These are phyloP conservation scores for Emergomyces orientalis DNA, from an alignment of 2,329 filamentous ascomycete genomes.

Conservation along the genomic window DNA sequence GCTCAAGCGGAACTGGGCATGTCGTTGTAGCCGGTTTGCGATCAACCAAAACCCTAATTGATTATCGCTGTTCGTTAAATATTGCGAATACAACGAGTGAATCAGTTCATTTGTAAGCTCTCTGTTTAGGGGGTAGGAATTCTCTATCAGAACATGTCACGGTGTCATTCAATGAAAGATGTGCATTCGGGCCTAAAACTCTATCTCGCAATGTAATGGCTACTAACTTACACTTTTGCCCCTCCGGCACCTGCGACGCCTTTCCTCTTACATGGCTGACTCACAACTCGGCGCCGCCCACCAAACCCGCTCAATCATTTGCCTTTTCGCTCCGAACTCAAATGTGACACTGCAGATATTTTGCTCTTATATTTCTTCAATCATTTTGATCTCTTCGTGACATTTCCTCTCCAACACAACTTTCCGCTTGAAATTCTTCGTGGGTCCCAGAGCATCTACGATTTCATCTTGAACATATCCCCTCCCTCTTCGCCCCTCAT, in stretches of 20 bases:
- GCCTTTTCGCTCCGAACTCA: neutral
- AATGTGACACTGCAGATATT: neutral
- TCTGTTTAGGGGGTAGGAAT: neutral
- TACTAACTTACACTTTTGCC: neutral
- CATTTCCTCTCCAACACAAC: neutral
- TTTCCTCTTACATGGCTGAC: neutral
- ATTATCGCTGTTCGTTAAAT: conserved; percentile 3
- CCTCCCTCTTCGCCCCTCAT: neutral
- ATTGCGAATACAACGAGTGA: neutral
- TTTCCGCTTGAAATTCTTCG: neutral
- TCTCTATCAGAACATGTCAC: neutral
- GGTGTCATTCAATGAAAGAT: neutral
- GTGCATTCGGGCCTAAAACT: too few species aligned
- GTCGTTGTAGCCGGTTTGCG: neutral
- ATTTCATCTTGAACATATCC: neutral
- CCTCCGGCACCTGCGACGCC: neutral
- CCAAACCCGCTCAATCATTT: neutral
- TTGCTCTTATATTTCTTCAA: neutral
- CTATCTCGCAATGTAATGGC: too few species aligned
- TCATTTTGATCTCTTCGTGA: neutral
- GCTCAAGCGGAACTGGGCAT: neutral
- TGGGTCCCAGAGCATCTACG: neutral
- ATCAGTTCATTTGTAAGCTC: neutral
- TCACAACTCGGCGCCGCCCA: neutral
- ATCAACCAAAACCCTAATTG: conserved; percentile 1